Conservation (phyloP, 2,329 filamentous ascomycete genomes). For the Penicillium sp. region DNA sequence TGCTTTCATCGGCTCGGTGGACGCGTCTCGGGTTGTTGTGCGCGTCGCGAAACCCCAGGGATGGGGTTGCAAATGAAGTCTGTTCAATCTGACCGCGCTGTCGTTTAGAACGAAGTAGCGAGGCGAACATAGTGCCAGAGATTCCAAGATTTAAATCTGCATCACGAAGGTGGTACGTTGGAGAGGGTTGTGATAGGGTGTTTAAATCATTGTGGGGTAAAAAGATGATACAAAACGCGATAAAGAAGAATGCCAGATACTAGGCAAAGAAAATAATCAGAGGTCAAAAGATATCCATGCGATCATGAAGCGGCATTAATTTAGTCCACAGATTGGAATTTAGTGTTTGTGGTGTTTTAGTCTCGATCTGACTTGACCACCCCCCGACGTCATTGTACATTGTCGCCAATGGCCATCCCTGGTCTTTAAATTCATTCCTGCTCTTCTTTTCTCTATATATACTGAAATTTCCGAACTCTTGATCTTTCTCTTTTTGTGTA, state of each 20-base stretch:
- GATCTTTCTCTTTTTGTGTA: too few species aligned
- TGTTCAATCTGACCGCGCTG: slow-evolving; percentile 20
- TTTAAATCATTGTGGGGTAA: slow-evolving; percentile 9
- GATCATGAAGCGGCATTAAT: neutral
- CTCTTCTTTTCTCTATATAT: too few species aligned
- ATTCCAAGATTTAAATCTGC: slow-evolving; percentile 10
- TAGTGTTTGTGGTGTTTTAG: neutral
- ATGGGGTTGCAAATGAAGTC: slow-evolving; percentile 16
- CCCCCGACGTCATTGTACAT: slow-evolving; percentile 6
- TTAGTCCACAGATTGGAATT: neutral
- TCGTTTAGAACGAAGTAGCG: slow-evolving; percentile 22
- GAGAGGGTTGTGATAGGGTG: neutral
- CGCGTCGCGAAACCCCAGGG: slow-evolving; percentile 17
- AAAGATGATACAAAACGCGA: neutral
- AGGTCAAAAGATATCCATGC: neutral
- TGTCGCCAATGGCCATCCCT: neutral
- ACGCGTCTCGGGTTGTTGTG: slow-evolving; percentile 12
- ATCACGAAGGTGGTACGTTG: slow-evolving; percentile 4
- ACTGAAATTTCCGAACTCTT: too few species aligned
- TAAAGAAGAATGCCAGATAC: neutral
- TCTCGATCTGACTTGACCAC: neutral
- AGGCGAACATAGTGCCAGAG: slow-evolving; percentile 20
- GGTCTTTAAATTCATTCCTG: neutral
- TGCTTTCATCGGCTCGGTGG: slow-evolving; percentile 10
- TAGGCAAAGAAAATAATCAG: neutral